These are phyloP conservation scores for Fusarium proliferatum DNA, from an alignment of 2,329 filamentous ascomycete genomes.

Conservation along the genomic window DNA sequence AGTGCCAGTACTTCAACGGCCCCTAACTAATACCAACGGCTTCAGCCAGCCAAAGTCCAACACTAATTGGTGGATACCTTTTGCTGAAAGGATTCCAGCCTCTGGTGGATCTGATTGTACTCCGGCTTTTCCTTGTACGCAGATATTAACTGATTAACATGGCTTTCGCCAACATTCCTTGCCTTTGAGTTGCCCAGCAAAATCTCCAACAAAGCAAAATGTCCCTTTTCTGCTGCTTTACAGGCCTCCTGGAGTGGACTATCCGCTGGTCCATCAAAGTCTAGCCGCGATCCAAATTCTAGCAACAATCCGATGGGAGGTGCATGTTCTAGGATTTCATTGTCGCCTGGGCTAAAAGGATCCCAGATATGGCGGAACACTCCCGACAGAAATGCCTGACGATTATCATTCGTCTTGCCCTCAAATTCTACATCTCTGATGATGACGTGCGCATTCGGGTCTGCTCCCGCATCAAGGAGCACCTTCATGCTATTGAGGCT, in stretches of 20 bases:
- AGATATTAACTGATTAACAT: background rate
- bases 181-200: background rate
- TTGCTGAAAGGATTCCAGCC: background rate
- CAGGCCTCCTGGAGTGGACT: slow-evolving; percentile 12
- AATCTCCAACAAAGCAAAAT: background rate
- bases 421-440: background rate
- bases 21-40: background rate
- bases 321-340: background rate
- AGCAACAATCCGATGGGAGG: slow-evolving; percentile 10
- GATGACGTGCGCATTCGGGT: background rate
- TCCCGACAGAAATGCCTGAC: slow-evolving; percentile 9
- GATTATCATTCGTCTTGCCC: background rate
- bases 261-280: background rate
- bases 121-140: background rate
- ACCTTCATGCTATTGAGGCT: slow-evolving; percentile 1
- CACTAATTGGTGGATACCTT: background rate
- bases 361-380: slow-evolving; percentile 1
- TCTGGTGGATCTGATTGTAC: background rate
- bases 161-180: background rate
- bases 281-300: slow-evolving; percentile 1
- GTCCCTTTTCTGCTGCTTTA: background rate
- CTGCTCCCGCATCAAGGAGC: slow-evolving; percentile 6
- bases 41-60: background rate
- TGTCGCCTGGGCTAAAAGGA: background rate
- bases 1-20: background rate